Evolutionary conservation across 345 rosid genomes (phyloP).

Genomic region (Hypericum perforatum): DNA sequence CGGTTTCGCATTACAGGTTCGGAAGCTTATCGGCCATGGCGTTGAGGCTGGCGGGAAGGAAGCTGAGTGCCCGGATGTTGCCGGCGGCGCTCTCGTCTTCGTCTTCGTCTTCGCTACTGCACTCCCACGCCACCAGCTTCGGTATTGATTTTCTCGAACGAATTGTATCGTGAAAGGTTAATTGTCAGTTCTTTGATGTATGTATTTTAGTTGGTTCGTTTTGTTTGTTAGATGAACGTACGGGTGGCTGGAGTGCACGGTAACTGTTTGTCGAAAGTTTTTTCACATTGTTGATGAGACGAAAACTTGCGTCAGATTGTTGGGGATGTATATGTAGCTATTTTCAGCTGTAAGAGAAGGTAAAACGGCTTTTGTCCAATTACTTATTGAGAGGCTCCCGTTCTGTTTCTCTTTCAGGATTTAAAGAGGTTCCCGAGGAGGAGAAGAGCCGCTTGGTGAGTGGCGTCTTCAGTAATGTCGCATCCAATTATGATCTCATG

Average conservation of each 20-base stretch:
- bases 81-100: conserved; percentile 15
- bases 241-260: no score
- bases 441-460: conserved; percentile 80
- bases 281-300: no score
- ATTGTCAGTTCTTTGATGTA: no score
- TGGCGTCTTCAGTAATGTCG: conserved; percentile 76
- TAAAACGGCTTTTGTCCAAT: background rate
- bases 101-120: conserved; percentile 30
- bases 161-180: no score
- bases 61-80: conserved; percentile 12
- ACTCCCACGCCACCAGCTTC: conserved; percentile 95
- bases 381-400: background rate
- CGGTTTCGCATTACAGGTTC: no score
- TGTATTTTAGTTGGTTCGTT: no score
- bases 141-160: conserved; percentile 27
- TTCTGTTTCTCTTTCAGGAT: conserved; percentile 42
- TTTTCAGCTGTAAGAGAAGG: no score
- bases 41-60: conserved; percentile 13
- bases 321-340: no score
- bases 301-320: no score
- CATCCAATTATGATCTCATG: conserved; percentile 92
- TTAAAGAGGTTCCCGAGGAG: conserved; percentile 76
- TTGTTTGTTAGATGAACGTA: no score
- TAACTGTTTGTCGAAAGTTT: no score
- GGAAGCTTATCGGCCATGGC: conserved; percentile 6